Conservation (phyloP, 768 basidiomycete genomes). For the Amanita thiersii region DNA sequence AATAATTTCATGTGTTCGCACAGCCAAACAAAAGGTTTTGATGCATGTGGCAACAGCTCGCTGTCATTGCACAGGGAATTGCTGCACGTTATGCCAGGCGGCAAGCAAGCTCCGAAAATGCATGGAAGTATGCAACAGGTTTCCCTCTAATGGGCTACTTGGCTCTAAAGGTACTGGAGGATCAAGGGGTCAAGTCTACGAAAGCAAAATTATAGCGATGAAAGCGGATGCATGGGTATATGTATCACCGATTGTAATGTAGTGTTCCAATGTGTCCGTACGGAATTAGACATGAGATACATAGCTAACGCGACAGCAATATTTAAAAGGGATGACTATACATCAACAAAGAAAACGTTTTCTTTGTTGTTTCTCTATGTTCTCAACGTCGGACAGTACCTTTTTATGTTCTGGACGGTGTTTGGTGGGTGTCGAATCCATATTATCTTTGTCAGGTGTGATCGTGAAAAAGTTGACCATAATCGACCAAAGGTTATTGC, state of each 20-base stretch:
- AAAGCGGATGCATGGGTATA: neutral
- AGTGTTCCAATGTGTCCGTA: too few relatives aligned
- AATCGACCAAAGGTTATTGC: constrained; percentile 66
- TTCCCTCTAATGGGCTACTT: constrained; percentile 61
- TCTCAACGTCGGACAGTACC: too few relatives aligned
- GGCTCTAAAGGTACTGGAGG: constrained; percentile 52
- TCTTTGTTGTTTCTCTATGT: too few relatives aligned
- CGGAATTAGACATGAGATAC: too few relatives aligned
- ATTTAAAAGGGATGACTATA: too few relatives aligned
- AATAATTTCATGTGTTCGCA: constrained; percentile 18
- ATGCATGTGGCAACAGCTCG: too few relatives aligned
- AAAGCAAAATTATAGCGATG: constrained; percentile 23
- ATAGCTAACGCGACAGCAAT: too few relatives aligned
- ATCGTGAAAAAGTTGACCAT: constrained; percentile 57
- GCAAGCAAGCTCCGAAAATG: constrained; percentile 84
- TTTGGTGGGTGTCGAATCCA: constrained; percentile 5
- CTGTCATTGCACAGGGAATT: constrained; percentile 85
- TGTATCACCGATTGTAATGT: too few relatives aligned
- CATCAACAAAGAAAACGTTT: too few relatives aligned
- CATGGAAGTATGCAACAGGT: constrained; percentile 31
- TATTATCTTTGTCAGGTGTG: constrained; percentile 36
- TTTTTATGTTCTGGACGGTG: too few relatives aligned
- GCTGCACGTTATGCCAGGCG: constrained; percentile 78
- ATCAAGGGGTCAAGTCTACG: constrained; percentile 30
- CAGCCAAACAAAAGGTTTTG: too few relatives aligned